Percentiles rank a stretch among this genome's conserved stretches.
phyloP scores from a whole-genome alignment of 129 eudicot genomes.

The Ambrosia artemisiifolia region DNA sequence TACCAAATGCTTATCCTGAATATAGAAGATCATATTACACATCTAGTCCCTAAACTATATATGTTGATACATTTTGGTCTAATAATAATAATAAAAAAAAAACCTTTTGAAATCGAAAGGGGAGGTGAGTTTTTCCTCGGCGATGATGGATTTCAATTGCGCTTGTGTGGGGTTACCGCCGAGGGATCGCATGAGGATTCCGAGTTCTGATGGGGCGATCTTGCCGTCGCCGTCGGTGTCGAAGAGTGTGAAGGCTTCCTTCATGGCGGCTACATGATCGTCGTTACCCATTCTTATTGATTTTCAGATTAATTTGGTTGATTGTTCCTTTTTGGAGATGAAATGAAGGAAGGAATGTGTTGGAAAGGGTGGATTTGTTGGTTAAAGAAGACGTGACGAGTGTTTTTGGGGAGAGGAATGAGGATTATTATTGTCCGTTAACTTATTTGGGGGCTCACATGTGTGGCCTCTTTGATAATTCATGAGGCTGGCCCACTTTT shows the following conservation, averaged over 20 bases:
- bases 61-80: too few species aligned
- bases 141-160: slow-evolving; percentile 56
- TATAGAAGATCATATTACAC: too few species aligned
- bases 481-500: too few species aligned
- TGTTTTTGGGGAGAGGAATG: slow-evolving; percentile 5
- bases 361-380: not conserved
- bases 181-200: slow-evolving; percentile 71
- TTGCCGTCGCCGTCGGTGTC: slow-evolving; percentile 94
- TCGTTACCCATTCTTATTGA: slow-evolving; percentile 50
- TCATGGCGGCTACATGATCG: slow-evolving; percentile 68
- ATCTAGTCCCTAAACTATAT: too few species aligned
- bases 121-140: slow-evolving; percentile 54
- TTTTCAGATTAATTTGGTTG: not conserved
- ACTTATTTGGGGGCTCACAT: not conserved
- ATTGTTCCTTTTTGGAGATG: not conserved
- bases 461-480: too few species aligned
- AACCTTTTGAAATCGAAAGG: slow-evolving; percentile 66
- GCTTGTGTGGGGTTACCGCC: slow-evolving; percentile 87
- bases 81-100: too few species aligned
- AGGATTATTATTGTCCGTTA: slow-evolving; percentile 8
- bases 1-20: too few species aligned
- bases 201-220: slow-evolving; percentile 79
- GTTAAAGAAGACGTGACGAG: slow-evolving; percentile 6
- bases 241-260: slow-evolving; percentile 84
- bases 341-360: not conserved